Base-by-base conservation (phyloP, 1,139 yeast species). In the Nakaseomyces bracarensis region DNA sequence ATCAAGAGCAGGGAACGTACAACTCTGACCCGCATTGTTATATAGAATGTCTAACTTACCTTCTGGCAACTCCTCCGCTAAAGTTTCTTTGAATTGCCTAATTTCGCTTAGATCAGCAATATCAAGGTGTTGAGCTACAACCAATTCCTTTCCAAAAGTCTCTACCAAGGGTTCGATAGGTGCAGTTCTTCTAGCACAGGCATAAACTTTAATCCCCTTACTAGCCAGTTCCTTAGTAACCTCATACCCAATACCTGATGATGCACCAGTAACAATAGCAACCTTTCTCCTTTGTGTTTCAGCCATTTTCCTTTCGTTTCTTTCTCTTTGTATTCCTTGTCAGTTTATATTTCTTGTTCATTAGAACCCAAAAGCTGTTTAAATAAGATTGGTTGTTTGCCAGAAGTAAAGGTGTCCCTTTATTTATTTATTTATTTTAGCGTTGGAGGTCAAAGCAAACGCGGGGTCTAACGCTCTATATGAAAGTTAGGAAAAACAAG, bases 171-270 rank as follows among this genome's bases (percentile, higher is more conserved):
- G 72, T 39, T 71, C 68, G 82, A 84, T 80, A 2, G 75, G 74
- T 36, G 69, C 80, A 26, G 75, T 57, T 50, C 87, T 70, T 56
- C 95, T 70, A 1, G 95, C 91, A 39, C 84, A 81, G 0, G 84
- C 84, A 56, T 70, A 79, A 1, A 84, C 91, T 44, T 66, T 68
- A 62, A 72, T 79, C 2, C 86, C 86, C 45, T 77, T 64, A 15
- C 64, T 59, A 13, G 84, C 79, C 47, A 83, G 68, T 53, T 81
- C 86, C 44, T 72, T 68, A 25, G 89, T 77, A 9, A 81, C 65
- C 14, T 78, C 76, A 55, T 66, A 75, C 3, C 94, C 95, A 49
- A 84, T 84, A 9, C 94, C 95, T 0, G 89, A 79, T 0, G 91
- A 81, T 14, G 85, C 84, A 7, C 94, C 95, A 1, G 94, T 84